Evolutionary conservation across 306 rosid species (phyloP), one percentile per base, ranked within the genome.

Genomic region (Rosa rugosa): DNA sequence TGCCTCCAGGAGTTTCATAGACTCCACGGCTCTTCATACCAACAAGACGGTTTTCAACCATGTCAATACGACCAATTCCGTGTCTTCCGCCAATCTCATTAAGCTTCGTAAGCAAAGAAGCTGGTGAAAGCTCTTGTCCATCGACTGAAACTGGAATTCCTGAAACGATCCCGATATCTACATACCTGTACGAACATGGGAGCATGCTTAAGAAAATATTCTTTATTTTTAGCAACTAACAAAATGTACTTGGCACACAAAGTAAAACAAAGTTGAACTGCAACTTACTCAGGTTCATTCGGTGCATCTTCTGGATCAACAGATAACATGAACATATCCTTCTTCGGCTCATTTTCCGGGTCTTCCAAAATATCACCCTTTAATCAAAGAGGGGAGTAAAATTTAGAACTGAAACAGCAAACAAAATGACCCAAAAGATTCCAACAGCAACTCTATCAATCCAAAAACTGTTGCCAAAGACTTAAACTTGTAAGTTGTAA

Each of bases 1-100:
- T 94, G 68, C 99, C 99, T 2, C 97, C 99, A 0, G 99, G 99
- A 77, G 99, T 94, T 88, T 94, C 99, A 65, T 92, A 92, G 18
- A 94, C 93, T 69, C 97, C 99, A 0, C 99, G 92, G 56, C 95
- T 94, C 85, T 94, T 94, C 99, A 94, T 94, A 6, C 97, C 99
- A 4, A 94, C 99, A 0, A 94, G 92, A 65, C 99, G 90, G 77
- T 92, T 92, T 81, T 94, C 99, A 34, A 94, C 97, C 97, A 94
- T 85, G 95, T 94, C 97, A 0, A 94, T 78, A 11, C 99, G 86
- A 49, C 99, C 99, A 31, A 94, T 83, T 74, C 97, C 97, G 38
- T 94, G 97, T 80, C 20, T 91, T 41, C 99, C 97, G 46, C 99
- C 99, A 11, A 94, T 85, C 77, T 92, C 85, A 68, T 94, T 94